These are phyloP conservation scores for Yamadazyma mexicana DNA, from an alignment of 1,139 yeast species.

Conservation along the genomic window DNA sequence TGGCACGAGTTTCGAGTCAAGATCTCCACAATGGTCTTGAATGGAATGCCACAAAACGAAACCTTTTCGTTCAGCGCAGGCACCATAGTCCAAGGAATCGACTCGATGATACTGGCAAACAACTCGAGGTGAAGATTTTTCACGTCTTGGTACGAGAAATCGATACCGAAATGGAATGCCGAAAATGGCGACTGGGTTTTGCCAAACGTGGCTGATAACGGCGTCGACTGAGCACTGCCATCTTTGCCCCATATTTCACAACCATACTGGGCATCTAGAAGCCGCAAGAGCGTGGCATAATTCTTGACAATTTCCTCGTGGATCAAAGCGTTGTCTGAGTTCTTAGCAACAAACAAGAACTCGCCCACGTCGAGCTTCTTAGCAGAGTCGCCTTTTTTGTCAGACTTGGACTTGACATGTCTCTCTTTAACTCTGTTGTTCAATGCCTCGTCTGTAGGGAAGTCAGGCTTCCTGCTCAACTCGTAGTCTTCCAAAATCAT, in stretches of 20 bases:
- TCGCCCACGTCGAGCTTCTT: slow-evolving; percentile 18
- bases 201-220: slow-evolving; percentile 16
- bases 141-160: slow-evolving; percentile 32
- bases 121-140: slow-evolving; percentile 53
- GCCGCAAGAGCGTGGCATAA: slow-evolving; percentile 55
- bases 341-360: slow-evolving; percentile 40
- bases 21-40: slow-evolving; percentile 67
- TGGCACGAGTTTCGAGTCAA: slow-evolving; percentile 77
- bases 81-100: slow-evolving; percentile 67
- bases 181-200: slow-evolving; percentile 34
- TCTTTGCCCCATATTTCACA: slow-evolving; percentile 28
- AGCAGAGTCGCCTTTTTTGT: slow-evolving; percentile 3
- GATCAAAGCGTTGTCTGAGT: slow-evolving; percentile 48
- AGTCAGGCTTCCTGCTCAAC: slow-evolving; percentile 61
- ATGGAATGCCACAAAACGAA: slow-evolving; percentile 43
- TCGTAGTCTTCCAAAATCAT: slow-evolving; percentile 64
- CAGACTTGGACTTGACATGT: slow-evolving; percentile 1
- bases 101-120: slow-evolving; percentile 68
- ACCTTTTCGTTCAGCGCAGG: slow-evolving; percentile 29
- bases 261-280: slow-evolving; percentile 69
- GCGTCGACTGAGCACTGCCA: slow-evolving; percentile 12
- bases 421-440: slow-evolving; percentile 16
- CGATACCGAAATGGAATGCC: slow-evolving; percentile 56
- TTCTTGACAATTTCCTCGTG: slow-evolving; percentile 78
- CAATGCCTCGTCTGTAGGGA: slow-evolving; percentile 67